Evolutionary conservation across 805 yeast genomes (phyloP), one percentile per base, ranked within the genome.

Genomic region (Geotrichum ghanense): DNA sequence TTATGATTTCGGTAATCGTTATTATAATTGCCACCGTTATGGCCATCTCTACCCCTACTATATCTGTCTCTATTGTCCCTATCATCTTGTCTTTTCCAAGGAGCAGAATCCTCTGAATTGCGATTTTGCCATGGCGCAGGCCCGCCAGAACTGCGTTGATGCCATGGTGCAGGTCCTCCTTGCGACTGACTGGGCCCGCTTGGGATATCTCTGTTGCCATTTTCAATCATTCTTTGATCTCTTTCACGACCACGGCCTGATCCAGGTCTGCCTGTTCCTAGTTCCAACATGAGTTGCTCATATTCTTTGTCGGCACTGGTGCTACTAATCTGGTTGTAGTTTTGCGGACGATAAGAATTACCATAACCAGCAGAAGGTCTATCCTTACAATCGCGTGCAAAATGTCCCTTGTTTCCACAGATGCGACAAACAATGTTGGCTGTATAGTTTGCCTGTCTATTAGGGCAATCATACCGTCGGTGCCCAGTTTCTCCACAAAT

Each of bases 331-430:
- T 24, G 48, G 19, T 42, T 43, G 6, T 47, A 12, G 27, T 16
- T 16, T 23, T 42, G 25, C 25, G 48, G 21, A 43, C 25, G 40
- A 42, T 43, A 26, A 20, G 25, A 31, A 16, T 22, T 40, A 41
- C 49, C 50, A 39, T 39, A 39, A 3, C 52, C 47, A 22, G 41
- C 27, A 2, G 44, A 22, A 7, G 56, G 52, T 34, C 64, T 62
- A 31, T 65, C 66, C 48, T 73, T 76, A 72, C 98, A 92, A 64
- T 92, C 97, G 48, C 87, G 71, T 1, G 95, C 89, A 51, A 79
- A 78, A 65, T 90, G 97, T 1, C 97, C 98, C 22, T 74, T 68
- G 45, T 74, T 74, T 1, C 94, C 95, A 72, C 97, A 90, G 14
- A 70, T 70, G 24, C 78, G 70, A 66, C 97, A 92, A 14, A 80